Base-by-base conservation (phyloP, 228 moss, liverwort and hornwort genomes). In the Sphagnum fallax region DNA sequence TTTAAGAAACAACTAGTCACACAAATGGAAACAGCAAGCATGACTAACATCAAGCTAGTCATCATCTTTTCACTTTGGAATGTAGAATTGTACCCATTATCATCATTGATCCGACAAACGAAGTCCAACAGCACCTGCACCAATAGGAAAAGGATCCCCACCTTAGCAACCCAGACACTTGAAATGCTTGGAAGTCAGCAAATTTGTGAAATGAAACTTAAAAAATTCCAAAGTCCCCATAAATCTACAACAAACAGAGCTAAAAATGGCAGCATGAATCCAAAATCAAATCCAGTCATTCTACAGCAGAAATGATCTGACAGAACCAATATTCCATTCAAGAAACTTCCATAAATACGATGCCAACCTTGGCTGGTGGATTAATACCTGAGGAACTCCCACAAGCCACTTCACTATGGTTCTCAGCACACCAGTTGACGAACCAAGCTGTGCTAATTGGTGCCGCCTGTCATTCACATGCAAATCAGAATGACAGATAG, bases 81-180 rank as follows among this genome's bases (percentile, higher is more conserved):
- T 32, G 32, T 32, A 32, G 32, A 32, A 32, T 32, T 32, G 50
- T 85, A 97, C 96, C 93, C 98, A 77, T 91, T 80, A 67, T 98
- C 91, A 74, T 98, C 93, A 58, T 98, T 98, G 77, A 98, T 90
- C 85, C 90, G 92, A 74, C 91, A 85, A 70, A 98, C 93, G 65
- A 98, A 98, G 51, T 98, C 98, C 72, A 98, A 81, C 52, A 98
- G 75, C 12, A 91, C 96, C 93, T 93, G 88, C 66, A 68, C 15
- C 72, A 14, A 67, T 3, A 3, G 32, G 32, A 32, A 2, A 32
- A 32, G 32, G 32, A 3, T 32, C 32, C 32, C 32, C 32, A 32
- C 32, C 32, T 32, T 32, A 32, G 60, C 16, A 16, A 61, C n/a
- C 6, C 14, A 61, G 60, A 14, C 60, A 61, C 5, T 14, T 14